Conservation (phyloP, 306 rosid species). For the Inga leiocalycina region DNA sequence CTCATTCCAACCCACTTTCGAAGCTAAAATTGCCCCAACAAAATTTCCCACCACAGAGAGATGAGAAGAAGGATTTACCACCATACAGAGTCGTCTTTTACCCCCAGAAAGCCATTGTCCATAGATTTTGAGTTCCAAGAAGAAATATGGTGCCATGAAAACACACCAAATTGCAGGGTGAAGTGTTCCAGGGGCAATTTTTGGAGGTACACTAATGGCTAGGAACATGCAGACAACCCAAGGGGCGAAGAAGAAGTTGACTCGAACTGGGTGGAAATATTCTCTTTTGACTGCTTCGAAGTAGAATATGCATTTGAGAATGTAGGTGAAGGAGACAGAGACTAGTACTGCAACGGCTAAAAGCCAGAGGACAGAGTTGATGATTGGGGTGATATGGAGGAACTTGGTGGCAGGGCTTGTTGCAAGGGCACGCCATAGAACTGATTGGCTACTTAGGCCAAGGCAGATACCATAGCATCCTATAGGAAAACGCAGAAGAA, state of each 20-base stretch:
- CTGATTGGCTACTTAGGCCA: constrained; percentile 84
- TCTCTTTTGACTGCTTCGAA: constrained; percentile 88
- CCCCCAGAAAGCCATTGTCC: constrained; percentile 95
- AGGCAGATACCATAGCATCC: constrained; percentile 88
- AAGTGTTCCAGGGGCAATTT: constrained; percentile 43
- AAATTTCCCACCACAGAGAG: constrained; percentile 88
- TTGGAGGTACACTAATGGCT: constrained; percentile 59
- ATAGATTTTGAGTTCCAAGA: constrained; percentile 79
- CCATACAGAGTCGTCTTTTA: constrained; percentile 74
- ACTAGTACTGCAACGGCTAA: constrained; percentile 48
- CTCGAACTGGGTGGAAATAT: constrained; percentile 75
- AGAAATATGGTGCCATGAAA: constrained; percentile 75
- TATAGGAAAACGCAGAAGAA: constrained; percentile 82
- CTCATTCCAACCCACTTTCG: constrained; percentile 79
- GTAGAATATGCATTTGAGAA: constrained; percentile 81
- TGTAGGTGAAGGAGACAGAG: constrained; percentile 58
- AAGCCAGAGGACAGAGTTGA: constrained; percentile 70
- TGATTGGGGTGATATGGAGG: constrained; percentile 56
- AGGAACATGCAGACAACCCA: constrained; percentile 90
- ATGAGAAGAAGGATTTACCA: constrained; percentile 80
- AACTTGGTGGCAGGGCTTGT: constrained; percentile 72
- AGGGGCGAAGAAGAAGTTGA: constrained; percentile 90
- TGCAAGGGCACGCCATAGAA: constrained; percentile 78
- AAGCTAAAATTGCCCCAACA: constrained; percentile 80
- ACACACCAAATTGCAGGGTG: constrained; percentile 74